A percentile compares a stretch with the other conserved stretches of the same genome.
Evolutionary conservation across 2,329 filamentous ascomycete species (phyloP).

Genomic region (Calonectria pseudoreteaudii): DNA sequence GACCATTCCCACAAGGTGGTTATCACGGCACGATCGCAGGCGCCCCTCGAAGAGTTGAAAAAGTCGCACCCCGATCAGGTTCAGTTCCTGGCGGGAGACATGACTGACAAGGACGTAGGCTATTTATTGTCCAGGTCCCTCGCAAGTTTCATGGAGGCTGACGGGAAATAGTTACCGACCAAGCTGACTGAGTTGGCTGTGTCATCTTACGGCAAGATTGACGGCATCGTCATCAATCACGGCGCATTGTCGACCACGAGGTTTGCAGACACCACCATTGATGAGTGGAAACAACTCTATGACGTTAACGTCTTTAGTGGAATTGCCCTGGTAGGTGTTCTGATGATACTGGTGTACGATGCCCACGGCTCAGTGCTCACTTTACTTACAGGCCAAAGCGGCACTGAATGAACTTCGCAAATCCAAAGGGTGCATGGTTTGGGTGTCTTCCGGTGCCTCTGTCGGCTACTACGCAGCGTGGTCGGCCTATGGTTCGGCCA

Average conservation of each 20-base stretch:
- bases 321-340: conserved; percentile 75
- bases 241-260: conserved; percentile 82
- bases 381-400: conserved; percentile 70
- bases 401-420: conserved; percentile 76
- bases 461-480: conserved; percentile 75
- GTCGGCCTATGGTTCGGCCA: conserved; percentile 85
- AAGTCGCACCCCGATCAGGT: conserved; percentile 61
- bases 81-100: conserved; percentile 67
- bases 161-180: conserved; percentile 62
- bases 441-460: conserved; percentile 85
- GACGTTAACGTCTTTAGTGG: conserved; percentile 90
- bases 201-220: conserved; percentile 76
- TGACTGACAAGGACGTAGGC: conserved; percentile 63
- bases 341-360: no score
- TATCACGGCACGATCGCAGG: conserved; percentile 66
- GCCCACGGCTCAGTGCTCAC: conserved; percentile 22
- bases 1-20: conserved; percentile 68
- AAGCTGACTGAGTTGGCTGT: conserved; percentile 75
- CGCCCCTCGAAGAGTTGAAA: conserved; percentile 63
- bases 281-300: conserved; percentile 81
- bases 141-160: not conserved
- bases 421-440: conserved; percentile 77
- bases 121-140: not conserved
- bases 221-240: conserved; percentile 90
- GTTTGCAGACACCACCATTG: conserved; percentile 73